phyloP scores from a whole-genome alignment of 441 rosid species.

The Adansonia rubrostipa region DNA sequence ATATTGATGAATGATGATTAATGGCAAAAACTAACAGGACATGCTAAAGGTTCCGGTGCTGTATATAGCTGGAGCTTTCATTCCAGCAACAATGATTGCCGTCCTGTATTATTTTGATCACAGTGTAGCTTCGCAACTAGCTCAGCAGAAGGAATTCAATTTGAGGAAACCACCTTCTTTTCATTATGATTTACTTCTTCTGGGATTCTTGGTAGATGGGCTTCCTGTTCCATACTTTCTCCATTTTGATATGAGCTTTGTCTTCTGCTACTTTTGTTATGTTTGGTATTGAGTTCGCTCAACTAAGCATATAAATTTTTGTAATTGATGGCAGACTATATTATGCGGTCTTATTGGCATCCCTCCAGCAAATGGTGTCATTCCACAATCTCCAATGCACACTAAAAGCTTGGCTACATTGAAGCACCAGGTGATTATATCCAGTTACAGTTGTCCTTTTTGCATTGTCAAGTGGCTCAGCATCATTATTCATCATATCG shows the following conservation, averaged over 20 bases:
- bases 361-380: slow-evolving; percentile 76
- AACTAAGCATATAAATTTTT: slow-evolving; percentile 13
- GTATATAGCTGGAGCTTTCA: slow-evolving; percentile 61
- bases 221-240: slow-evolving; percentile 8
- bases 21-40: slow-evolving; percentile 46
- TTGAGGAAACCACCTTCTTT: slow-evolving; percentile 67
- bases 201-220: slow-evolving; percentile 62
- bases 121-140: slow-evolving; percentile 75
- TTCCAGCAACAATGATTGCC: slow-evolving; percentile 72
- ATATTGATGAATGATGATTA: slow-evolving; percentile 11
- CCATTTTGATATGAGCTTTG: neutral
- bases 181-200: slow-evolving; percentile 71
- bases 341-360: slow-evolving; percentile 67
- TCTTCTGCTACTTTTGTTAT: neutral
- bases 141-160: slow-evolving; percentile 73
- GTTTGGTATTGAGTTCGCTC: neutral
- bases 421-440: slow-evolving; percentile 55
- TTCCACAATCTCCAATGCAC: slow-evolving; percentile 80
- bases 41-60: slow-evolving; percentile 63
- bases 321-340: slow-evolving; percentile 47
- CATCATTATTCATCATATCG: neutral
- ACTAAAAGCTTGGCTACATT: slow-evolving; percentile 70
- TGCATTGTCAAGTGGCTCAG: neutral
- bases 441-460: neutral
- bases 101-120: slow-evolving; percentile 79